phyloP scores from a whole-genome alignment of 2,329 filamentous ascomycete genomes.

The Waltergamsia citrina region DNA sequence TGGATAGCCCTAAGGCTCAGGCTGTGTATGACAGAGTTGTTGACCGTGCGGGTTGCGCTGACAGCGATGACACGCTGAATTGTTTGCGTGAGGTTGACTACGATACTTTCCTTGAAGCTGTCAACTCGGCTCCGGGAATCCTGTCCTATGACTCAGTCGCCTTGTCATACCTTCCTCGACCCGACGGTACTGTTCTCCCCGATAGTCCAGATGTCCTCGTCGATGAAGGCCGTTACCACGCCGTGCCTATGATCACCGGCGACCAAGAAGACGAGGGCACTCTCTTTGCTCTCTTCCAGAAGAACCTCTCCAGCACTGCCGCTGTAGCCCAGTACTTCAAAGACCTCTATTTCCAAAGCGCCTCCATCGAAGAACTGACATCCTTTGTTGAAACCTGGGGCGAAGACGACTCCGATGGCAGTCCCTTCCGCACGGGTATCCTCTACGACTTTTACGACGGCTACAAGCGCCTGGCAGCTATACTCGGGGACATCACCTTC shows the following conservation, averaged over 20 bases:
- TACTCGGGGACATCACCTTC: constrained; percentile 68
- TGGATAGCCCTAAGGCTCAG: constrained; percentile 60
- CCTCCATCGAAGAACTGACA: constrained; percentile 39
- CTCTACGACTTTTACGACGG: constrained; percentile 68
- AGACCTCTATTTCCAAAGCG: constrained; percentile 47
- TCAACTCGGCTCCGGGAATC: constrained; percentile 60
- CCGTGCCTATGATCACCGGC: constrained; percentile 49
- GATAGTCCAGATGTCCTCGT: constrained; percentile 53
- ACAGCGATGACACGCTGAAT: constrained; percentile 44
- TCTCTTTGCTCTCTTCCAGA: constrained; percentile 60
- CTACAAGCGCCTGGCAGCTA: constrained; percentile 67
- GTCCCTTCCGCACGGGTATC: constrained; percentile 60
- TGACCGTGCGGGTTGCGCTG: constrained; percentile 49
- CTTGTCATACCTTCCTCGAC: constrained; percentile 65
- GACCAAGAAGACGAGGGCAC: constrained; percentile 77
- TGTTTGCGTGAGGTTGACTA: constrained; percentile 57
- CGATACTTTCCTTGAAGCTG: constrained; percentile 51
- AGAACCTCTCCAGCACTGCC: constrained; percentile 53
- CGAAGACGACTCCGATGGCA: constrained; percentile 44
- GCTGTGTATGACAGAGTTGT: constrained; percentile 54
- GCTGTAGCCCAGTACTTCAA: constrained; percentile 53
- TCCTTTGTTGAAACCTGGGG: constrained; percentile 55
- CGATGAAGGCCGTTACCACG: constrained; percentile 34
- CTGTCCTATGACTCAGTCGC: constrained; percentile 59
- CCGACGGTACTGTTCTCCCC: constrained; percentile 54